Base-by-base conservation (phyloP, 2,329 filamentous ascomycete genomes). In the Cercospora canescens region DNA sequence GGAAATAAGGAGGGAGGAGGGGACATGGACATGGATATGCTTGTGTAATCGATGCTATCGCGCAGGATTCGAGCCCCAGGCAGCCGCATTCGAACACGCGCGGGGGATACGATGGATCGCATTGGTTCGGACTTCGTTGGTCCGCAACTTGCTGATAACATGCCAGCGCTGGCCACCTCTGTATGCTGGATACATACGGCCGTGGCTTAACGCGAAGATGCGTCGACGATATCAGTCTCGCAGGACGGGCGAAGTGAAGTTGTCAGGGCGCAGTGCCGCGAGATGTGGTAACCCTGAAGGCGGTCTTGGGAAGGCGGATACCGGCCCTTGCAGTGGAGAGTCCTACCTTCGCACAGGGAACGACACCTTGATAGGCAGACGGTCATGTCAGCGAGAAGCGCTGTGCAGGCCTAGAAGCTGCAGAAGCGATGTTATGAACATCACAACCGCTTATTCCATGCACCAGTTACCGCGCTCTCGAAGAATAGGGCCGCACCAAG, bases 1-100 rank as follows among this genome's bases (percentile, higher is more conserved):
- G 57, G 35, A 41, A 60, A 18, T n/a, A 32, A 12, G 57, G 34
- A 59, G n/a, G n/a, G n/a, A 59, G 18, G 37, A 59, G 39, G 8
- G 41, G 14, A 45, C 18, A 45, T 12, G n/a, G 34, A 37, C 56
- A 59, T 24, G 35, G 26, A 30, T 30, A 41, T 16, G 26, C 56
- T n/a, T 28, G 32, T 39, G 21, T 28, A 16, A 30, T 18, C 24
- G 28, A 3, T 41, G 26, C 24, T 39, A 24, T 62, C 60, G 45
- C 45, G 60, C 35, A 52, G 32, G 45, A 54, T 62, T 26, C 41
- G 39, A 50, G 50, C 48, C 60, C 30, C 50, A 62, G 60, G 60
- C 60, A 62, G 32, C 60, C 60, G 35, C 24, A 55, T 50, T 50
- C 39, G 24, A 41, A 26, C 24, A 18, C 18, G 57, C 34, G 57